phyloP scores from a whole-genome alignment of 2,329 filamentous ascomycete species.

The Epicoccum sorghinum region DNA sequence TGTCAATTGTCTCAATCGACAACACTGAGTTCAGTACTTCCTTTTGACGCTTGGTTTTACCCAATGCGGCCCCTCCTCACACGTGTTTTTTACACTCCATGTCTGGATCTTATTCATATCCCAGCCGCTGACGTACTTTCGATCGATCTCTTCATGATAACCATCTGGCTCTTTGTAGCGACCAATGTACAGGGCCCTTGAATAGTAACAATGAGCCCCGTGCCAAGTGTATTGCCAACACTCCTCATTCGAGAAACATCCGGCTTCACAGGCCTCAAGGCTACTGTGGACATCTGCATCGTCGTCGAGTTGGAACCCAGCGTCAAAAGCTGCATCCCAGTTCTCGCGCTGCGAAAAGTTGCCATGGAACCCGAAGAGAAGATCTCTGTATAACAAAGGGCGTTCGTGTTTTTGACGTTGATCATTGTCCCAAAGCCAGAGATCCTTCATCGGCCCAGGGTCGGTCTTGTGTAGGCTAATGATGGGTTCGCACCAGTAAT shows the following conservation, averaged over 20 bases:
- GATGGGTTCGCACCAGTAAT: slow-evolving; percentile 48
- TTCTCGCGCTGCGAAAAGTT: slow-evolving; percentile 8
- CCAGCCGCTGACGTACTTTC: slow-evolving; percentile 37
- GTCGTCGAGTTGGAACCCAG: slow-evolving; percentile 14
- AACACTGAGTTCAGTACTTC: slow-evolving; percentile 4
- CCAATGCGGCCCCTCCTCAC: slow-evolving; percentile 21
- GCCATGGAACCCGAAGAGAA: slow-evolving; percentile 11
- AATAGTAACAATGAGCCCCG: slow-evolving; percentile 30
- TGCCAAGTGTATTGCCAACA: slow-evolving; percentile 25
- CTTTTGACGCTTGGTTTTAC: slow-evolving; percentile 15
- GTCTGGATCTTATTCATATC: slow-evolving; percentile 33
- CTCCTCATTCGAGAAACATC: slow-evolving; percentile 13
- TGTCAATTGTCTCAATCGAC: not conserved
- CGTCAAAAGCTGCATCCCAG: slow-evolving; percentile 18
- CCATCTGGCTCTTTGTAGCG: slow-evolving; percentile 23
- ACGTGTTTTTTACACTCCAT: slow-evolving; percentile 9
- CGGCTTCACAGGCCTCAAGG: slow-evolving; percentile 9
- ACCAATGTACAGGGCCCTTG: slow-evolving; percentile 21
- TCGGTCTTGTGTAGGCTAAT: slow-evolving; percentile 39
- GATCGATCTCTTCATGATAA: slow-evolving; percentile 13
- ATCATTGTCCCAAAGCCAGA: slow-evolving; percentile 51
- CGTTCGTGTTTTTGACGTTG: slow-evolving; percentile 17
- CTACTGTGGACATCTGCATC: slow-evolving; percentile 7
- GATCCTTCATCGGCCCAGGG: slow-evolving; percentile 49
- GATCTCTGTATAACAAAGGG: slow-evolving; percentile 19